Evolutionary conservation across 441 rosid species (phyloP), one percentile per base, ranked within the genome.

Genomic region (Breynia disticha): DNA sequence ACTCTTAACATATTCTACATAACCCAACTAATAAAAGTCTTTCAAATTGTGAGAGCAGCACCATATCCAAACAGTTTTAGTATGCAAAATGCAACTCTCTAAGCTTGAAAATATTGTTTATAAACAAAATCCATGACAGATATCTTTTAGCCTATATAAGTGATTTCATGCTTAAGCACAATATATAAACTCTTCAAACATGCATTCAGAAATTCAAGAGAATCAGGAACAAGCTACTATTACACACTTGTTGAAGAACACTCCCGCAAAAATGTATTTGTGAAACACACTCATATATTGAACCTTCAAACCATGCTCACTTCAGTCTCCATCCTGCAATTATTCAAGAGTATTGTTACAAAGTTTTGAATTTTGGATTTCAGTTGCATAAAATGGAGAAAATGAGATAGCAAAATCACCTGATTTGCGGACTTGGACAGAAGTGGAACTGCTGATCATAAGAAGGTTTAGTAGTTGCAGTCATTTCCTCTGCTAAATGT

Each of bases 311-410:
- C 71, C 64, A 41, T 52, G 58, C 45, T 50, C 50, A 61, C 65
- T 54, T 54, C 39, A 58, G 24, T 46, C 38, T 41, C 50, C 48
- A 51, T 46, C 80, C 67, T 64, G 68, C 75, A 64, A 22, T 28
- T 17, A 21, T 28, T 18, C 19, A 9, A 42, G 24, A 14, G 8
- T 19, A n/a, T 41, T 41, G 44, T 41, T 41, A 41, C n/a, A 9
- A 41, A 13, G 15, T 11, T 11, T 15, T 9, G 3, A 41, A 15
- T 41, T 41, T 3, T 52, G 44, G 47, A 14, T 20, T 54, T 46
- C 28, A 18, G 8, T 20, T 41, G 10, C 39, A 13, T 24, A 45
- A 52, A 56, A 46, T n/a, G 15, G 35, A n/a, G 49, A 42, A 43
- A 44, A 1, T 13, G 39, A 41, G 43, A 42, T 42, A 38, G 21